A percentile compares a stretch with the other conserved stretches of the same genome.
phyloP scores from a whole-genome alignment of 495 filamentous ascomycete genomes.

The Aspergillus baeticus region DNA sequence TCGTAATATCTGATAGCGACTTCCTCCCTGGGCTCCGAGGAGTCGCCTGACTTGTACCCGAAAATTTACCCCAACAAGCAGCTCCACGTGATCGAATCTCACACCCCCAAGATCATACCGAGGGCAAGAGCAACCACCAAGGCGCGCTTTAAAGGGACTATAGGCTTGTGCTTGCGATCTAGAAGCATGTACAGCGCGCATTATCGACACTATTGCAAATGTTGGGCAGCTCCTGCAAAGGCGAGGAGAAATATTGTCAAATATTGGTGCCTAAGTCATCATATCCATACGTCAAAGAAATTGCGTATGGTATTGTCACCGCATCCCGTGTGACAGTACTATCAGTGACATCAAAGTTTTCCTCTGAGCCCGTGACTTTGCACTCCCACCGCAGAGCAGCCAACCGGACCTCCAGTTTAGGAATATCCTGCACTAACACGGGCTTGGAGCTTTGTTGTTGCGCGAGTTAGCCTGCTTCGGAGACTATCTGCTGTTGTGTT shows the following conservation, averaged over 20 bases:
- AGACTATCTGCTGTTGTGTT: slow-evolving; percentile 12
- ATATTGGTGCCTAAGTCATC: slow-evolving; percentile 6
- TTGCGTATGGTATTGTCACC: slow-evolving; percentile 10
- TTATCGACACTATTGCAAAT: too few relatives aligned
- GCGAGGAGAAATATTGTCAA: too few relatives aligned
- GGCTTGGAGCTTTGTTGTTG: background rate
- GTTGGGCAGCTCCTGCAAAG: too few relatives aligned
- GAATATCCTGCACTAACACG: background rate
- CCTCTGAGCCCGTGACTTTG: slow-evolving; percentile 3
- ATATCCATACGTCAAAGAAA: background rate
- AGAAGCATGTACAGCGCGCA: too few relatives aligned
- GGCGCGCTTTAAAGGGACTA: too few relatives aligned
- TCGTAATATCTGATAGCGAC: too few relatives aligned
- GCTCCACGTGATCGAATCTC: too few relatives aligned
- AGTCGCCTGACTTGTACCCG: background rate
- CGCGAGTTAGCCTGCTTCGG: slow-evolving; percentile 3
- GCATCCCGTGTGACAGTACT: slow-evolving; percentile 1
- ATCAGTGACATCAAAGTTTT: slow-evolving; percentile 1
- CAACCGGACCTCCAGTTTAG: slow-evolving; percentile 4
- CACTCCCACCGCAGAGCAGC: background rate
- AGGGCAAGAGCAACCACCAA: too few relatives aligned
- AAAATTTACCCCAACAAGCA: background rate
- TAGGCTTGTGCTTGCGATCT: too few relatives aligned
- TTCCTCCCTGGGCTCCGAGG: background rate
- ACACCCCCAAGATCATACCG: too few relatives aligned